Conservation (phyloP, 2,329 filamentous ascomycete genomes). For the Talaromyces atroroseus region DNA sequence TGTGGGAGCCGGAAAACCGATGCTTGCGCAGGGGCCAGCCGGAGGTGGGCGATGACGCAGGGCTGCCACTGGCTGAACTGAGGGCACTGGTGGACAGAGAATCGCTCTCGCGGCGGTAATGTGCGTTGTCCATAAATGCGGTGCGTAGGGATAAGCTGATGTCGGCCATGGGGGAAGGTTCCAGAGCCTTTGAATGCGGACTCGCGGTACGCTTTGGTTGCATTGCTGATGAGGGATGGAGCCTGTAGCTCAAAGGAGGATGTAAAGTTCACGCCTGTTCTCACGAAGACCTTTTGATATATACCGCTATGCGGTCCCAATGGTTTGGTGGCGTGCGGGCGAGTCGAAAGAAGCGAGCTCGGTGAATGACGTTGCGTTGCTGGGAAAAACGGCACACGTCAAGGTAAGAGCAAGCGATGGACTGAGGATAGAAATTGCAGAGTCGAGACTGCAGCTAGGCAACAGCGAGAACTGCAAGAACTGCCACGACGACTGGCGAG, state of each 20-base stretch:
- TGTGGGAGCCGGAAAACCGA: slow-evolving; percentile 19
- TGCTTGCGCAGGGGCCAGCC: slow-evolving; percentile 23
- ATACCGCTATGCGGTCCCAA: not conserved
- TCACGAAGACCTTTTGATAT: not conserved
- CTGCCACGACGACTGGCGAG: not conserved
- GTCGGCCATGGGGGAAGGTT: slow-evolving; percentile 24
- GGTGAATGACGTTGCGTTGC: not conserved
- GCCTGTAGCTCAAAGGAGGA: not conserved
- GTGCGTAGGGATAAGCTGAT: slow-evolving; percentile 28
- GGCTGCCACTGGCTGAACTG: slow-evolving; percentile 26
- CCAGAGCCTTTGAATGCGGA: slow-evolving; percentile 10
- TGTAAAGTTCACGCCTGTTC: not conserved
- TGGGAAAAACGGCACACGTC: not conserved
- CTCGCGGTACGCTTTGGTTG: slow-evolving; percentile 12
- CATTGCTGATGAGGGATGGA: slow-evolving; percentile 5
- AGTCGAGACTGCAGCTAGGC: not conserved
- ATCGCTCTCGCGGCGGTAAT: slow-evolving; percentile 18
- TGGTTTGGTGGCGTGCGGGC: not conserved
- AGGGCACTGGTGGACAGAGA: slow-evolving; percentile 23
- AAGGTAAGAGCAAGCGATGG: not conserved
- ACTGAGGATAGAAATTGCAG: no score
- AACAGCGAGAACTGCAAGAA: not conserved
- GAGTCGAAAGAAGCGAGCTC: not conserved
- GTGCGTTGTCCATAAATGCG: slow-evolving; percentile 23
- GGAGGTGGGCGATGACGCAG: slow-evolving; percentile 27